Evolutionary conservation across 352 stramenopile species (phyloP).

Genomic region (Globisporangium cylindrosporum): DNA sequence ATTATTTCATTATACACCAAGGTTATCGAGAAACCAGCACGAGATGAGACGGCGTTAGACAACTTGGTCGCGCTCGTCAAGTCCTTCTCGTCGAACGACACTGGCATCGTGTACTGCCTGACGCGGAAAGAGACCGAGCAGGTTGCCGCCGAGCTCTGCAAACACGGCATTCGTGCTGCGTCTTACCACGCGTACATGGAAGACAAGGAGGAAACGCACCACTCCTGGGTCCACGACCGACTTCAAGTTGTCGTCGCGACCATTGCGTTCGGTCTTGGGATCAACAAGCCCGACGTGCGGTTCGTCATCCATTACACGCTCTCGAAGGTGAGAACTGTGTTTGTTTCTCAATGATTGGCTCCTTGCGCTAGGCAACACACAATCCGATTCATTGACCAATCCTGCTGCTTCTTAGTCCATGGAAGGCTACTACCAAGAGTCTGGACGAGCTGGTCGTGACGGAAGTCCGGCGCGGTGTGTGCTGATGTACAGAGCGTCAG

Average conservation of each 20-base stretch:
- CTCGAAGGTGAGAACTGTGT: constrained; percentile 44
- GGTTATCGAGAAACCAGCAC: constrained; percentile 44
- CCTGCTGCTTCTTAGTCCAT: constrained; percentile 54
- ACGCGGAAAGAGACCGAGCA: constrained; percentile 91
- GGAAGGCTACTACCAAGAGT: constrained; percentile 98
- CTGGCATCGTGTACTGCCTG: constrained; percentile 92
- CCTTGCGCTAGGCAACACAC: background rate
- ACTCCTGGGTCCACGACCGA: constrained; percentile 46
- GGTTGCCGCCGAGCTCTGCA: constrained; percentile 69
- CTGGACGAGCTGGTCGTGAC: constrained; percentile 93
- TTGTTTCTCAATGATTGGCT: background rate
- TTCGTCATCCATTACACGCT: constrained; percentile 91
- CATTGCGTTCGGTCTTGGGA: constrained; percentile 93
- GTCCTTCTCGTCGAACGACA: constrained; percentile 44
- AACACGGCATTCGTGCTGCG: constrained; percentile 68
- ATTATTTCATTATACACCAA: too few species aligned
- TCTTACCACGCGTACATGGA: constrained; percentile 89
- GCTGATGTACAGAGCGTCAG: constrained; percentile 78
- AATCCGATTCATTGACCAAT: background rate
- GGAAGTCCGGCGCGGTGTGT: constrained; percentile 85
- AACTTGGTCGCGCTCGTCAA: constrained; percentile 79
- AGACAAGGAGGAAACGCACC: constrained; percentile 66
- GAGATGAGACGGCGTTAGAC: constrained; percentile 44
- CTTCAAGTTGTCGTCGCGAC: constrained; percentile 91
- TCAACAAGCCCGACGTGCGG: constrained; percentile 92